These are phyloP conservation scores for Bolboschoenus planiculmis DNA, from an alignment of 176 grass and related monocot genomes.

Conservation along the genomic window DNA sequence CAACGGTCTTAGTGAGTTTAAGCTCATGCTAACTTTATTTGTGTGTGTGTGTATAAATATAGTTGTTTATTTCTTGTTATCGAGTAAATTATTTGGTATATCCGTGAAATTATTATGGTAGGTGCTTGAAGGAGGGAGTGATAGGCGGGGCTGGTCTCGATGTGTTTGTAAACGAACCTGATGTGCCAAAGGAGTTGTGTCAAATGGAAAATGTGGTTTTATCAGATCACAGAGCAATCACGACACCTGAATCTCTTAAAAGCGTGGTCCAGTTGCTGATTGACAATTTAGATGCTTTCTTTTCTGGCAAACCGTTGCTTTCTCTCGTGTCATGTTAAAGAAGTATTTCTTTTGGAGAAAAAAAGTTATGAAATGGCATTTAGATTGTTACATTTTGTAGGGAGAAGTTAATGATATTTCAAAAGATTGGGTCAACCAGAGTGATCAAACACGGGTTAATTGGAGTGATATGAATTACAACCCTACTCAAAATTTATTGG, in stretches of 20 bases:
- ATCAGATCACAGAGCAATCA: conserved; percentile 41
- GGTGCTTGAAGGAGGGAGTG: conserved; percentile 42
- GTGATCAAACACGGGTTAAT: too few relatives aligned
- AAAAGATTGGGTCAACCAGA: background rate
- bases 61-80: background rate
- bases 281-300: conserved; percentile 53
- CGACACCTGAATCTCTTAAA: conserved; percentile 33
- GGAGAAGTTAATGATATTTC: background rate
- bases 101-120: background rate
- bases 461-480: too few relatives aligned
- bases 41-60: too few relatives aligned
- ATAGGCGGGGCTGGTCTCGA: conserved; percentile 46
- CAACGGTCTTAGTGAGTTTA: too few relatives aligned
- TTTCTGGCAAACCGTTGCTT: conserved; percentile 30
- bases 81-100: background rate
- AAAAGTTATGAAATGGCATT: too few relatives aligned
- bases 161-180: conserved; percentile 45
- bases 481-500: too few relatives aligned
- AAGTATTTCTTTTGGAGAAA: background rate
- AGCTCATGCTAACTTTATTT: too few relatives aligned
- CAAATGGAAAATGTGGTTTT: conserved; percentile 63
- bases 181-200: conserved; percentile 40
- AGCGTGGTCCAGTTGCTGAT: background rate
- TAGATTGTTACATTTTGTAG: background rate
- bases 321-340: conserved; percentile 27